Evolutionary conservation across 805 yeast genomes (phyloP), one percentile per base, ranked within the genome.

Genomic region (Saturnispora sekii): DNA sequence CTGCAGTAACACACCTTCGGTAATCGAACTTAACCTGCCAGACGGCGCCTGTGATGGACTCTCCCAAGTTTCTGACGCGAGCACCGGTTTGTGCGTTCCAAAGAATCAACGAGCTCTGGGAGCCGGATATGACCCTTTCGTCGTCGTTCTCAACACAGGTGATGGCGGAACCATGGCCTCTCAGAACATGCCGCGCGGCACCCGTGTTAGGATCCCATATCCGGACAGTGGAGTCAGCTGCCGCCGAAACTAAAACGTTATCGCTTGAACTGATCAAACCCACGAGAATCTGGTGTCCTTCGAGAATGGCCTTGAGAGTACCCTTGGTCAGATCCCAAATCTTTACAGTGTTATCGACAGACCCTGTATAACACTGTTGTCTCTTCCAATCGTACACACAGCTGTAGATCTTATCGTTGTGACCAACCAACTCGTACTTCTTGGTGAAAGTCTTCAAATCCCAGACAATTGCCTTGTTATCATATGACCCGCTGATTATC

Each of bases 11-110:
- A 58, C 97, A 84, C 42, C 88, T 72, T 48, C 83, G 75, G 51
- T 79, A 77, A 57, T 87, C 94, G 56, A 88, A 86, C 55, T 83
- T 76, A 2, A 90, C 96, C 53, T 93, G 96, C 98, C 98, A 93
- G 32, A 90, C 87, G 33, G 85, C 82, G 9, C 93, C 94, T 12
- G 85, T 72, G 21, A 81, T 80, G 58, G 83, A 89, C 3, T 74
- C 69, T 39, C 89, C 66, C 44, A 93, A 63, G 52, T 87, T 88
- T 45, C 86, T 70, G 2, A 89, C 76, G 48, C 82, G 74, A 55
- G 72, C 71, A 0, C 97, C 97, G 3, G 82, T 78, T 49, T 76
- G 72, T 33, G 87, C 74, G 58, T 89, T 84, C 87, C 96, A 93
- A 40, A 93, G 69, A 64, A 86, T 88, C 54, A 89, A 73, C 72